Conservation (phyloP, 2,329 filamentous ascomycete genomes). For the Ophiostoma ips region DNA sequence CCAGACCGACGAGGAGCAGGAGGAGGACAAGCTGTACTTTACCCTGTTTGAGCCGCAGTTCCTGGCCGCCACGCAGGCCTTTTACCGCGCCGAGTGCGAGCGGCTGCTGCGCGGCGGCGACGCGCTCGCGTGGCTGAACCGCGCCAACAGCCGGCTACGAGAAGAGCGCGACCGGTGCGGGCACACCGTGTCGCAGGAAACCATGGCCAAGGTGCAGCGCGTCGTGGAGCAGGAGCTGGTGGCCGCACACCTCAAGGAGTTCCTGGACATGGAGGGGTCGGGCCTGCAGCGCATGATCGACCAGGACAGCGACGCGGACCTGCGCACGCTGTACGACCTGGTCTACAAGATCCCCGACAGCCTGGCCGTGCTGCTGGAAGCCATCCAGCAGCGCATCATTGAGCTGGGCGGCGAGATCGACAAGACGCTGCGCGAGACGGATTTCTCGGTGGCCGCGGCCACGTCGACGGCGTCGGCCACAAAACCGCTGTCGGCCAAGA, state of each 20-base stretch:
- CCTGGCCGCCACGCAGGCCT: conserved; percentile 52
- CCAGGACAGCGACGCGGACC: conserved; percentile 66
- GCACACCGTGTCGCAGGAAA: conserved; percentile 63
- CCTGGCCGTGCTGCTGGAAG: conserved; percentile 55
- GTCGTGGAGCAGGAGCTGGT: conserved; percentile 78
- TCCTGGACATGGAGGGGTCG: conserved; percentile 71
- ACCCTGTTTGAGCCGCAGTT: conserved; percentile 72
- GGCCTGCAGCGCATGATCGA: conserved; percentile 85
- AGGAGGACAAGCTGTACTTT: conserved; percentile 69
- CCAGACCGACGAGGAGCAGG: conserved; percentile 63
- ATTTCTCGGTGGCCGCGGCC: conserved; percentile 30
- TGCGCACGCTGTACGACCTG: conserved; percentile 69
- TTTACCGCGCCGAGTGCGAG: conserved; percentile 65
- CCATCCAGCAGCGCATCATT: conserved; percentile 60
- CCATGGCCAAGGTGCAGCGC: conserved; percentile 55
- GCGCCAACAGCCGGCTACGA: conserved; percentile 56
- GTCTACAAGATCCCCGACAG: conserved; percentile 63
- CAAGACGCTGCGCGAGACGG: conserved; percentile 41
- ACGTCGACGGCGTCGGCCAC: conserved; percentile 9
- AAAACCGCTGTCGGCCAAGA: neutral
- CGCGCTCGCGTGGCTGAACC: conserved; percentile 66
- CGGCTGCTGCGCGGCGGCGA: conserved; percentile 63
- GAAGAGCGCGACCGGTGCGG: conserved; percentile 76
- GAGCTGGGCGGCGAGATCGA: conserved; percentile 78
- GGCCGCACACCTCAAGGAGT: conserved; percentile 58